Evolutionary conservation across 2,329 filamentous ascomycete genomes (phyloP), one percentile per base, ranked within the genome.

Genomic region (Amylocarpus encephaloides): DNA sequence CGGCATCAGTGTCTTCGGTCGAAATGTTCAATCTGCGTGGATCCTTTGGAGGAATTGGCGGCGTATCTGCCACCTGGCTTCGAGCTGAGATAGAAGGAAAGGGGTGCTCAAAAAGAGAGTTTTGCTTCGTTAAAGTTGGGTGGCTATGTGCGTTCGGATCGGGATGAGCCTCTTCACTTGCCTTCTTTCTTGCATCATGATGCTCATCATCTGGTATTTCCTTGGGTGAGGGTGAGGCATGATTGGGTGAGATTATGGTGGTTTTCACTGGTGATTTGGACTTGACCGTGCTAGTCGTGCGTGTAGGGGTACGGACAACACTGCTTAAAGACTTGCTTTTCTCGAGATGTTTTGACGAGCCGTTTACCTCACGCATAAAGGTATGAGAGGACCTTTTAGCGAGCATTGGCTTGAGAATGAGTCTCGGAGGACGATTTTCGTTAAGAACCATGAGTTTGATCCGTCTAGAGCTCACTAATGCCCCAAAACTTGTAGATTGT

Each of bases 1-100:
- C 49, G 18, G 49, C 40, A 39, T 47, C 45, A 13, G 43, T 48
- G 13, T 30, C 36, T 35, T 46, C 15, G 18, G 47, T 47, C 7
- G 29, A 30, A 5, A 47, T 10, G 7, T 29, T 13, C 26, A 15
- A 19, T 26, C 44, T 47, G 19, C 44, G 44, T 16, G 40, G 41
- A 18, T 35, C 34, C 15, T 35, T 48, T 18, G 38, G 19, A n/a
- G 46, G 46, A 26, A 48, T 34, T 18, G 46, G 46, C 5, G 46
- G 46, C 42, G 36, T 41, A 33, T 19, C 13, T 19, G 22, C n/a
- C 10, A 9, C 29, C 30, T 48, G 35, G 26, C 9, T 33, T 40
- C 7, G 12, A 40, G 39, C 18, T 29, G 38, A 26, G 7, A 26
- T 26, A 26, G 4, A 7, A 26, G 22, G 22, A 26, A 26, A 26